Percentiles rank a stretch among this genome's conserved stretches.
These are phyloP conservation scores for Aquilaria malaccensis DNA, from an alignment of 345 rosid genomes.

Conservation along the genomic window DNA sequence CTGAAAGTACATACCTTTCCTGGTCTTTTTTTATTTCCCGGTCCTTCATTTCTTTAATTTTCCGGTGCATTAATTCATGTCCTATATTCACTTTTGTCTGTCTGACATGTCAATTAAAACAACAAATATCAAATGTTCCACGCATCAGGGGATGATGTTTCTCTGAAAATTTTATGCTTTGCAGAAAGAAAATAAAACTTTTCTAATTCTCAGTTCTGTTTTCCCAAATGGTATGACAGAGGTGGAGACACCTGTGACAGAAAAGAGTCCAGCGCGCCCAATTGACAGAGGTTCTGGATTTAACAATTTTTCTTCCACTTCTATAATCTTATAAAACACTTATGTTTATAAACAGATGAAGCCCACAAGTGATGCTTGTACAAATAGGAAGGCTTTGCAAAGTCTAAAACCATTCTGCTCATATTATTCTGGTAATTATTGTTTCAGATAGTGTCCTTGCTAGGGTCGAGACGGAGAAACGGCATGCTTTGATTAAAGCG, in stretches of 20 bases:
- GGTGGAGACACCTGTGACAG: constrained; percentile 10
- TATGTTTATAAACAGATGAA: not conserved
- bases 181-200: no score
- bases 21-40: not conserved
- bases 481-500: constrained; percentile 52
- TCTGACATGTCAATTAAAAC: no score
- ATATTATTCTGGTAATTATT: constrained; percentile 1
- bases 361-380: not conserved
- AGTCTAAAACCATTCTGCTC: not conserved
- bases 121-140: no score
- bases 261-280: constrained; percentile 11
- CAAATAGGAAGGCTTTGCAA: not conserved
- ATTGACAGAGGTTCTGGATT: constrained; percentile 17
- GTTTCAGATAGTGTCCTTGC: constrained; percentile 39
- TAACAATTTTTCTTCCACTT: not conserved
- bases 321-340: no score
- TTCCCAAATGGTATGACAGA: constrained; percentile 11
- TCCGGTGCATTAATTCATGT: no score
- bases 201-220: no score
- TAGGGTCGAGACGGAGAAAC: constrained; percentile 51
- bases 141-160: no score
- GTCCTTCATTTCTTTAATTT: not conserved
- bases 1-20: constrained; percentile 14
- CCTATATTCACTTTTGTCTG: no score
- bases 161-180: no score